Evolutionary conservation across 2,329 filamentous ascomycete genomes (phyloP), one percentile per base, ranked within the genome.

Genomic region (Epichloe coenophiala): DNA sequence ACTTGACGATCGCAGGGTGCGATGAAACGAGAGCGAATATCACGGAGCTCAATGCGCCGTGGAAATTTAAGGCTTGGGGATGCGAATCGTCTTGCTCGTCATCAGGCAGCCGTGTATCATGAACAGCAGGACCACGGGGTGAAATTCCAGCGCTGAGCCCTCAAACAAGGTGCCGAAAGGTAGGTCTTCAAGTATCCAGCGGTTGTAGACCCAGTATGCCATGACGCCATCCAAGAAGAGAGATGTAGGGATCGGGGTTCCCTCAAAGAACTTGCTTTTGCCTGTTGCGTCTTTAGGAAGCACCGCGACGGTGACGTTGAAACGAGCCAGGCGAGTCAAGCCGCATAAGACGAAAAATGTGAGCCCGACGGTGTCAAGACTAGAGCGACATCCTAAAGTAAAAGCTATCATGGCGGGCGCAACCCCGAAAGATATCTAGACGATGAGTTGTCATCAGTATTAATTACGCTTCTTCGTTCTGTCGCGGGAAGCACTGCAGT

Each of bases 221-320:
- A 97, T 95, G 52, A 95, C 61, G 13, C 76, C 80, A 55, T 88
- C 88, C 58, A 95, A 81, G 2, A 77, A 83, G 23, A 97, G 73
- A 23, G 86, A 90, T 3, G 89, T 97, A 1, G 93, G 93, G 61
- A 97, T 96, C 1, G 93, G 93, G 0, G 91, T 95, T 59, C 93
- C 93, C 71, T 98, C 93, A 60, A 98, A 98, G 71, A 95, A 97
- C 63, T 86, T 80, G 53, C 86, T 88, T 72, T 98, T 98, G 59
- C 93, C 93, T 0, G 78, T 80, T 46, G 82, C 84, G 65, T 98
- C 93, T 70, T 97, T 96, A 55, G 93, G 93, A 12, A 98, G 79
- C 58, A 84, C 82, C 37, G 83, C 77, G 38, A 93, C 90, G 11
- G 93, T 97, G 48, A 98, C 93, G 68, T 98, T 98, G 81, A 98